phyloP scores from a whole-genome alignment of 305 asterid genomes.

The Solanum aculeatissimum region DNA sequence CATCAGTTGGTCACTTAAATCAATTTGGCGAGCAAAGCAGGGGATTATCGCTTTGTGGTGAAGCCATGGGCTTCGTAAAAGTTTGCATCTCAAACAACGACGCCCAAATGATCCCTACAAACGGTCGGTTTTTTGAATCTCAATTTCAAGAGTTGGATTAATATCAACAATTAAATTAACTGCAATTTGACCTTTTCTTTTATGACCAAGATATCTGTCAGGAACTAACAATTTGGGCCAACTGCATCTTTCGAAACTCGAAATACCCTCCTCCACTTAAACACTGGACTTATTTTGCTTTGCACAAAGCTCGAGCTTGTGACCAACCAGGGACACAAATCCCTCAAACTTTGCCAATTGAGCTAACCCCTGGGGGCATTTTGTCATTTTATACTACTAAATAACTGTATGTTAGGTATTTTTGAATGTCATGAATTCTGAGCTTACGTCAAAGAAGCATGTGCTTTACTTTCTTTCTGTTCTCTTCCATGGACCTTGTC shows the following conservation, averaged over 20 bases:
- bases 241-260: not conserved
- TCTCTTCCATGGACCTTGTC: not conserved
- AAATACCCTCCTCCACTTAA: not conserved
- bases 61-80: not conserved
- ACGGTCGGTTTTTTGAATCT: not conserved
- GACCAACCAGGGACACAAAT: not conserved
- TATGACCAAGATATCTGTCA: not conserved
- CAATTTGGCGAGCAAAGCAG: not conserved
- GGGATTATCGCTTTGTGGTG: not conserved
- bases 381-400: not conserved
- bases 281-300: not conserved
- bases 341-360: not conserved
- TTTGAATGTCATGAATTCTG: not conserved
- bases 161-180: not conserved
- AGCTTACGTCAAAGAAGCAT: not conserved
- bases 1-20: not conserved
- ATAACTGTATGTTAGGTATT: not conserved
- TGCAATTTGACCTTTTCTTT: not conserved
- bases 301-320: not conserved
- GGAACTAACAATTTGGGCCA: not conserved
- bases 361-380: not conserved
- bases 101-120: not conserved
- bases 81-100: not conserved
- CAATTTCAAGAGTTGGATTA: not conserved
- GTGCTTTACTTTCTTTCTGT: not conserved